A percentile compares a stretch with the other conserved stretches of the same genome.
Conservation (phyloP, 2,329 filamentous ascomycete species). For the Phyllosticta citrichinensis region DNA sequence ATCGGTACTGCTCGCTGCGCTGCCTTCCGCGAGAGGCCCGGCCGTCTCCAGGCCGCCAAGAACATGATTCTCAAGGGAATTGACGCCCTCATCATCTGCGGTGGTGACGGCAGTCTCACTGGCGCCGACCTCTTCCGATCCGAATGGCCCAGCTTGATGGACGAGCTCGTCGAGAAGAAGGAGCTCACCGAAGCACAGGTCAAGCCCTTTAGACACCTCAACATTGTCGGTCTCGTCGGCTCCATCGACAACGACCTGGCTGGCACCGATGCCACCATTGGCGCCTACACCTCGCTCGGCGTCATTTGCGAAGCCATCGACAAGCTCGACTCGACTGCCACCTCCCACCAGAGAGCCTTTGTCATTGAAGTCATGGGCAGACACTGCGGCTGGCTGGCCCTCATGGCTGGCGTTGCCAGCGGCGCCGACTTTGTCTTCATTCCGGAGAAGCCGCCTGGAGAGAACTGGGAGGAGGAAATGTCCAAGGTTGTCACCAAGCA, state of each 20-base stretch:
- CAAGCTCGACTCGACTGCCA: constrained; percentile 90
- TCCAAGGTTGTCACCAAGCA: constrained; percentile 70
- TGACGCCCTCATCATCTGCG: constrained; percentile 91
- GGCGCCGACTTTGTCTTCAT: constrained; percentile 97
- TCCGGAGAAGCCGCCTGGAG: constrained; percentile 79
- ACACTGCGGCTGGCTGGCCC: constrained; percentile 93
- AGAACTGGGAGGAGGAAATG: constrained; percentile 88
- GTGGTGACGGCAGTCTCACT: constrained; percentile 91
- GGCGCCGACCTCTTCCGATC: constrained; percentile 87
- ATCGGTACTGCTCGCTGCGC: constrained; percentile 92
- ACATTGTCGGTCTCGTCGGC: constrained; percentile 92
- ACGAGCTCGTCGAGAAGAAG: constrained; percentile 69
- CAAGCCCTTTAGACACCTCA: constrained; percentile 71
- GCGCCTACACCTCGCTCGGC: constrained; percentile 85
- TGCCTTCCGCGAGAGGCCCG: constrained; percentile 81
- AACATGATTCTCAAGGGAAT: constrained; percentile 92
- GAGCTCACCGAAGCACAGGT: constrained; percentile 63
- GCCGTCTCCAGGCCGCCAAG: constrained; percentile 76
- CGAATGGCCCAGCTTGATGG: constrained; percentile 82
- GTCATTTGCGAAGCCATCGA: constrained; percentile 95
- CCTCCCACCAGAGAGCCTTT: constrained; percentile 90
- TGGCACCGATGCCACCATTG: constrained; percentile 93
- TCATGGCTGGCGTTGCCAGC: constrained; percentile 91
- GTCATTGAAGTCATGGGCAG: constrained; percentile 98
- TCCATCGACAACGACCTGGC: constrained; percentile 99